Percentiles rank a stretch among this genome's conserved stretches.
phyloP scores from a whole-genome alignment of 768 basidiomycete genomes.

The Suillus luteus region DNA sequence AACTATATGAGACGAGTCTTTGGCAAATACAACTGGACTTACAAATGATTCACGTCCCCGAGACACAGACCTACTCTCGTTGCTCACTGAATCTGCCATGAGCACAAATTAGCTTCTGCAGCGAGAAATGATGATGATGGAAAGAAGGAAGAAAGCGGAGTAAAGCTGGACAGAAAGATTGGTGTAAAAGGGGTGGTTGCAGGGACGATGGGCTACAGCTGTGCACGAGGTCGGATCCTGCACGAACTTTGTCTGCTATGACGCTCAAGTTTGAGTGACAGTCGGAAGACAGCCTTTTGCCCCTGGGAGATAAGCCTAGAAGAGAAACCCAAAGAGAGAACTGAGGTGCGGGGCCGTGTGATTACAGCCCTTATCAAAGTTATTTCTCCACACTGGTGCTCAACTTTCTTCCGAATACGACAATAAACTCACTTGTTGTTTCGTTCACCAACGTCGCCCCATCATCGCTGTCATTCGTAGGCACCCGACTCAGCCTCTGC shows the following conservation, averaged over 20 bases:
- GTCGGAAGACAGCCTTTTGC: slow-evolving; percentile 1
- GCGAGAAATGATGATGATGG: slow-evolving; percentile 1
- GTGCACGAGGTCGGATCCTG: slow-evolving; percentile 12
- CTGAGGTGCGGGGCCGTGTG: slow-evolving; percentile 6
- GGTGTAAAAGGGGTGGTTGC: neutral
- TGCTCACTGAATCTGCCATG: slow-evolving; percentile 28
- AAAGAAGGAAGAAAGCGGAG: slow-evolving; percentile 1
- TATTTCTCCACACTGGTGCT: neutral
- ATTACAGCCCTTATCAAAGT: slow-evolving; percentile 7
- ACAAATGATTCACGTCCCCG: slow-evolving; percentile 63
- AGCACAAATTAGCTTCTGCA: slow-evolving; percentile 1
- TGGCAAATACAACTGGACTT: slow-evolving; percentile 27
- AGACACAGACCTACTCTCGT: slow-evolving; percentile 50
- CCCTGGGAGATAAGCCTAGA: slow-evolving; percentile 10
- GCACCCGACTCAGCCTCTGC: slow-evolving; percentile 12
- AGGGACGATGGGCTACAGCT: neutral
- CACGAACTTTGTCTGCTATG: neutral
- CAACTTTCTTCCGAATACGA: neutral
- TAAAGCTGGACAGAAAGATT: neutral
- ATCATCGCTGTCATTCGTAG: slow-evolving; percentile 6
- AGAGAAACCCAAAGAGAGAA: neutral
- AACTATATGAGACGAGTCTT: neutral
- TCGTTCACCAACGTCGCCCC: slow-evolving; percentile 12
- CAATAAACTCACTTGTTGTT: slow-evolving; percentile 3
- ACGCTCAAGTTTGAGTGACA: neutral